Base-by-base conservation (phyloP, 108 stramenopile species). In the Pinguiococcus pyrenoidosus region DNA sequence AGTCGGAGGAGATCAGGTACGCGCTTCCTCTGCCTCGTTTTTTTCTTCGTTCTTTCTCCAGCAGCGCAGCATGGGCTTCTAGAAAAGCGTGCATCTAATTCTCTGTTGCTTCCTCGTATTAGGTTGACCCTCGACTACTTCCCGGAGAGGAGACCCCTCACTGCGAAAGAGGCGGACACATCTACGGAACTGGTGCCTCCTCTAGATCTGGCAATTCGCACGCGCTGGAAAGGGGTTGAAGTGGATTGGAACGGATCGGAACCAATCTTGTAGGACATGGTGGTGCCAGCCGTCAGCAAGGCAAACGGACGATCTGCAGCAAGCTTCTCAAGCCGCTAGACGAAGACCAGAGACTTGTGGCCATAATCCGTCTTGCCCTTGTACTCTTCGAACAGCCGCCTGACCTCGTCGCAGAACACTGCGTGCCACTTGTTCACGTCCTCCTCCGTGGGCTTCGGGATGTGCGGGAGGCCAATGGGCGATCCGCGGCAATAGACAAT, bases 401-500 rank as follows among this genome's bases (percentile, higher is more conserved):
- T 20, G 24, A 56, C 27, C 12, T 56, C 27, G 1, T 3, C 21
- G 28, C 10, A 13, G 32, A 44, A 43, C 4, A 42, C 1, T 3
- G 40, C 29, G 33, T 46, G 45, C 5, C 5, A 35, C n/a, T 25
- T n/a, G 13, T 44, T 29, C 4, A 56, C 43, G 25, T 26, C 4
- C 47, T 74, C 56, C 32, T 76, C 62, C 2, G 73, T 70, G 12
- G 80, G 80, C 21, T 78, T 51, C 0, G 46, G 26, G 42, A 78
- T 74, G 6, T 82, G 61, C 10, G 77, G 77, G 16, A 82, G 43
- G 16, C 75, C 75, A 32, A 82, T 27, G 0, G 75, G 74, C 38
- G 67, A 59, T 4, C 73, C 80, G n/a, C 70, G 33, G 29, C 65
- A 74, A 43, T 82, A 78, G 41, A 82, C 54, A 2, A 74, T 33